Conservation (phyloP, 352 stramenopile species). For the Pythium folliculosum region DNA sequence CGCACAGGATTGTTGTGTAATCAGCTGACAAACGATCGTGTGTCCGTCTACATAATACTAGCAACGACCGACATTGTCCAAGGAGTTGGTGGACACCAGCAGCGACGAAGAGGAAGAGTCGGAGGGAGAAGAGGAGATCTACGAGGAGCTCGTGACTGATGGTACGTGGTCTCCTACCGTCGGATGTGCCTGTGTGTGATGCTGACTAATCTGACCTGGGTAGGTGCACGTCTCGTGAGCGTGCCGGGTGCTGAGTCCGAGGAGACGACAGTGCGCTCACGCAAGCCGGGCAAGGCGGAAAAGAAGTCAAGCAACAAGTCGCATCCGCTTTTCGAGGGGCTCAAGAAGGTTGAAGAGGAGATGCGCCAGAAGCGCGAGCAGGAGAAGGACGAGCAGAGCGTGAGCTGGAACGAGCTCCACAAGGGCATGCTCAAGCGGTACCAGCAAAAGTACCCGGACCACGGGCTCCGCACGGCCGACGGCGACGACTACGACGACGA, state of each 20-base stretch:
- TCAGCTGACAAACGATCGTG: not conserved
- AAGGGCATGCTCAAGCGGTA: conserved; percentile 69
- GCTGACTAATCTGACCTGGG: not conserved
- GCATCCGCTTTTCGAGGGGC: conserved; percentile 70
- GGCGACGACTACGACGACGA: conserved; percentile 83
- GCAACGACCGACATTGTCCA: conserved; percentile 36
- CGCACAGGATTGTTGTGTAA: not conserved
- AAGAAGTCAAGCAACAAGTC: conserved; percentile 41
- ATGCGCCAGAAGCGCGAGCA: conserved; percentile 57
- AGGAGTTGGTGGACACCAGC: conserved; percentile 50
- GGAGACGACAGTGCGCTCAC: conserved; percentile 14
- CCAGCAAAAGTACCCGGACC: conserved; percentile 76
- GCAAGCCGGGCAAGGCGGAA: conserved; percentile 32
- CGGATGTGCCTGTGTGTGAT: not conserved
- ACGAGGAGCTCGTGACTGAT: conserved; percentile 72
- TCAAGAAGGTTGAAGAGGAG: conserved; percentile 76
- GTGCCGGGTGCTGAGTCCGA: conserved; percentile 20
- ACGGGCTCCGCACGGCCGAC: conserved; percentile 47
- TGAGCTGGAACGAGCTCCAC: conserved; percentile 86
- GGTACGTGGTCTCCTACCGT: conserved; percentile 27
- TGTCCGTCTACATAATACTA: not conserved
- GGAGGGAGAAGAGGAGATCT: conserved; percentile 46
- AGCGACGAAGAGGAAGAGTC: conserved; percentile 47
- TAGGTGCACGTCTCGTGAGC: conserved; percentile 46
- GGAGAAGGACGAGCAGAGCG: conserved; percentile 43